Conservation (phyloP, 2,329 filamentous ascomycete genomes). For the Fusarium sp. region DNA sequence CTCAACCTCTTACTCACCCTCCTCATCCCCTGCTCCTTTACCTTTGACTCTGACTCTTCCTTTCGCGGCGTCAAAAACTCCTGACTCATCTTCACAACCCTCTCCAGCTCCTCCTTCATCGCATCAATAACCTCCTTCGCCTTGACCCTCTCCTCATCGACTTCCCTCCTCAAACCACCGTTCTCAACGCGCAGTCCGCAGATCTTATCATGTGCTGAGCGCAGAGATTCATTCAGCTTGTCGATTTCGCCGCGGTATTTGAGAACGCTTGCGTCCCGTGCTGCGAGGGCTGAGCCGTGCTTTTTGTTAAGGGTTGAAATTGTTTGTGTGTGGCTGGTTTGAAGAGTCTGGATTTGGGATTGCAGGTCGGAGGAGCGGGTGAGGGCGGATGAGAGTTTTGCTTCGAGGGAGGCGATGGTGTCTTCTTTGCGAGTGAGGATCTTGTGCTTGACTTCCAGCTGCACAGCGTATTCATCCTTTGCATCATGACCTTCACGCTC, state of each 20-base stretch:
- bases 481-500: conserved; percentile 51
- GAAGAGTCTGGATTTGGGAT: conserved; percentile 49
- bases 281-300: conserved; percentile 58
- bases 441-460: conserved; percentile 46
- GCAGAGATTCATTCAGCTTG: conserved; percentile 54
- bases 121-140: conserved; percentile 56
- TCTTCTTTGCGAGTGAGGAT: conserved; percentile 49
- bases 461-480: conserved; percentile 43
- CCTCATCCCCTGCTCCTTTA: conserved; percentile 34
- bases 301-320: conserved; percentile 49
- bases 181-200: conserved; percentile 57
- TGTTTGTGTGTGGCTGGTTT: conserved; percentile 46
- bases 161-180: conserved; percentile 45
- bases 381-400: conserved; percentile 52
- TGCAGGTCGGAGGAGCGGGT: conserved; percentile 50
- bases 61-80: conserved; percentile 49
- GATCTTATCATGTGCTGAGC: conserved; percentile 57
- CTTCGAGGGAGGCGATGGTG: conserved; percentile 53
- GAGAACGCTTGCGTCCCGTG: conserved; percentile 58
- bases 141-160: conserved; percentile 50
- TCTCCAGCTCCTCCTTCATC: conserved; percentile 61
- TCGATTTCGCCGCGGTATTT: conserved; percentile 61
- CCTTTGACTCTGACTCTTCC: not conserved
- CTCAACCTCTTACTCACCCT: conserved; percentile 51
- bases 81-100: conserved; percentile 56